These are phyloP conservation scores for Saturnispora hagleri DNA, from an alignment of 805 yeast species.

Conservation along the genomic window DNA sequence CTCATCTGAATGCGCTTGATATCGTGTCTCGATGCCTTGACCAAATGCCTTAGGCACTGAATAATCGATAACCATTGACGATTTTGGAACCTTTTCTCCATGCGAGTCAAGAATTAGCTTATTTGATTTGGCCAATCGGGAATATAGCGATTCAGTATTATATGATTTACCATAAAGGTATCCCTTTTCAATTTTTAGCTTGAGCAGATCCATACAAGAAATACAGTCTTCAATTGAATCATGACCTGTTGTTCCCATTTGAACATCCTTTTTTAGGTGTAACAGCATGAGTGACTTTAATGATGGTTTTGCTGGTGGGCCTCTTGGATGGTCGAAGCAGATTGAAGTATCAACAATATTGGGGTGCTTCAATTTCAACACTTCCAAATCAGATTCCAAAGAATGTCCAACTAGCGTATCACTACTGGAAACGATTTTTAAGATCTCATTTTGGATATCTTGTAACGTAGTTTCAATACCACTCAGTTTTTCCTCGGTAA, in stretches of 20 bases:
- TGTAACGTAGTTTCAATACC: conserved; percentile 53
- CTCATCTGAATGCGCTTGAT: conserved; percentile 49
- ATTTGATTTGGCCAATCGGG: conserved; percentile 25
- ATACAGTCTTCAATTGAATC: conserved; percentile 79
- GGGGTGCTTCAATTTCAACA: conserved; percentile 62
- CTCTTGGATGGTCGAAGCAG: conserved; percentile 69
- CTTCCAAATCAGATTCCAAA: conserved; percentile 70
- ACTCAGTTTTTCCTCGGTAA: conserved; percentile 57
- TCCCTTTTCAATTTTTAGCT: conserved; percentile 63
- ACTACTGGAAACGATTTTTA: conserved; percentile 36
- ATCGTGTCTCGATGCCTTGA: conserved; percentile 23
- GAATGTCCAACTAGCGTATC: conserved; percentile 88
- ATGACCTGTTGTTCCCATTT: conserved; percentile 60
- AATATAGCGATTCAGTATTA: conserved; percentile 35
- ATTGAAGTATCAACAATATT: conserved; percentile 73
- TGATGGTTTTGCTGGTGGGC: conserved; percentile 74
- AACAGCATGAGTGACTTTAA: conserved; percentile 58
- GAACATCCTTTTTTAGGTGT: conserved; percentile 52
- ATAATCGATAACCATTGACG: conserved; percentile 21
- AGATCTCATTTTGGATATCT: conserved; percentile 58
- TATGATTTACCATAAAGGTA: conserved; percentile 47
- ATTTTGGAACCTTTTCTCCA: conserved; percentile 22
- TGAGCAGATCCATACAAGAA: conserved; percentile 70
- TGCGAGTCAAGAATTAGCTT: conserved; percentile 15
- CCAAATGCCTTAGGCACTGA: conserved; percentile 11